A percentile compares a stretch with the other conserved stretches of the same genome.
phyloP scores from a whole-genome alignment of 257 asterid species.

The Leonotis leonurus region DNA sequence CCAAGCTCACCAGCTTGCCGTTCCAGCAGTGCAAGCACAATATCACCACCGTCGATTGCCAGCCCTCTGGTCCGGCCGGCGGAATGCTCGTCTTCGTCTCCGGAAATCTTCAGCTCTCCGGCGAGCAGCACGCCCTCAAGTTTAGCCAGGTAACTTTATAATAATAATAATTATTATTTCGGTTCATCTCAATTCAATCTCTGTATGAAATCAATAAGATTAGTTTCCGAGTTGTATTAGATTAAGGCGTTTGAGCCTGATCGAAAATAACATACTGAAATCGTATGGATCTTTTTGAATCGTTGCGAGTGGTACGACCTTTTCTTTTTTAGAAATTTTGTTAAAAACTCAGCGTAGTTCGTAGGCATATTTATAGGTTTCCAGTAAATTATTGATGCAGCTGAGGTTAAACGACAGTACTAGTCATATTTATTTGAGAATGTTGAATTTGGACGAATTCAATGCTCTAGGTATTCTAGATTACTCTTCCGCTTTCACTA shows the following conservation, averaged over 20 bases:
- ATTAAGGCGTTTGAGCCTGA: background rate
- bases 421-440: background rate
- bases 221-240: too few species aligned
- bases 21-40: conserved; percentile 47
- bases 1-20: conserved; percentile 34
- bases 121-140: conserved; percentile 42
- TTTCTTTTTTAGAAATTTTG: too few species aligned
- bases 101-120: conserved; percentile 37
- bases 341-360: too few species aligned
- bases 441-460: background rate
- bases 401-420: too few species aligned
- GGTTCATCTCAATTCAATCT: background rate
- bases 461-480: background rate
- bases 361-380: background rate
- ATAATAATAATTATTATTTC: too few species aligned
- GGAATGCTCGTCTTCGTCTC: conserved; percentile 44
- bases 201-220: background rate
- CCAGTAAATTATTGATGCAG: background rate
- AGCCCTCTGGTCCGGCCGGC: conserved; percentile 38
- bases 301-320: too few species aligned
- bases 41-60: conserved; percentile 43
- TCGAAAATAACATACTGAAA: background rate
- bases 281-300: background rate
- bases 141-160: conserved; percentile 31
- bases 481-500: too few species aligned